These are phyloP conservation scores for Beauveria bassiana DNA, from an alignment of 2,329 filamentous ascomycete genomes.

Conservation along the genomic window DNA sequence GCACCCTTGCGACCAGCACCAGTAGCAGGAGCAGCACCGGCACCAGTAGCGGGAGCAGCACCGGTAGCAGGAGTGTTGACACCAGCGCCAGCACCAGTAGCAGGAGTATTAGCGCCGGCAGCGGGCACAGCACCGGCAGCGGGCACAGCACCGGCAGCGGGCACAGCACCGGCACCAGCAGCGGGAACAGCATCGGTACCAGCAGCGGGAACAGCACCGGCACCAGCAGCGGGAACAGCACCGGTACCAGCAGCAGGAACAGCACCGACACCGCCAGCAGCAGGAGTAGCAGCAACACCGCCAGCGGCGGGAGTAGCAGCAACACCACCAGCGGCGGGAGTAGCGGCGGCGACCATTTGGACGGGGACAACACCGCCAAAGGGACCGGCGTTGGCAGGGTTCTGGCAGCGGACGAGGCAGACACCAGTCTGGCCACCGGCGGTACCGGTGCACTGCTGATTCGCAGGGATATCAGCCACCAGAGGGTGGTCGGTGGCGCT, in stretches of 20 bases:
- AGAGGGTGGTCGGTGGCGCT: conserved; percentile 40
- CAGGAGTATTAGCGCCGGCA: neutral
- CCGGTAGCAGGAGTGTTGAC: neutral
- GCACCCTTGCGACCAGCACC: neutral
- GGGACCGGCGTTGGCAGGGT: conserved; percentile 51
- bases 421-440: conserved; percentile 51
- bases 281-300: neutral
- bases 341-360: conserved; percentile 30
- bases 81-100: neutral
- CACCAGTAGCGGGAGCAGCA: too few species aligned
- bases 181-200: neutral
- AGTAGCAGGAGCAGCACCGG: neutral
- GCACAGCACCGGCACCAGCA: neutral
- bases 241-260: neutral
- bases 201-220: neutral
- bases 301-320: conserved; percentile 12
- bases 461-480: conserved; percentile 47
- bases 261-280: neutral
- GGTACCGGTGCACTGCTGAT: conserved; percentile 50
- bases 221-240: neutral
- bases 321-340: neutral
- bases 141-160: neutral
- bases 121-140: conserved; percentile 1
- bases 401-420: conserved; percentile 57
- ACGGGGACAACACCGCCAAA: conserved; percentile 55